Conservation (phyloP, 306 rosid species). For the Lathyrus aphaca region DNA sequence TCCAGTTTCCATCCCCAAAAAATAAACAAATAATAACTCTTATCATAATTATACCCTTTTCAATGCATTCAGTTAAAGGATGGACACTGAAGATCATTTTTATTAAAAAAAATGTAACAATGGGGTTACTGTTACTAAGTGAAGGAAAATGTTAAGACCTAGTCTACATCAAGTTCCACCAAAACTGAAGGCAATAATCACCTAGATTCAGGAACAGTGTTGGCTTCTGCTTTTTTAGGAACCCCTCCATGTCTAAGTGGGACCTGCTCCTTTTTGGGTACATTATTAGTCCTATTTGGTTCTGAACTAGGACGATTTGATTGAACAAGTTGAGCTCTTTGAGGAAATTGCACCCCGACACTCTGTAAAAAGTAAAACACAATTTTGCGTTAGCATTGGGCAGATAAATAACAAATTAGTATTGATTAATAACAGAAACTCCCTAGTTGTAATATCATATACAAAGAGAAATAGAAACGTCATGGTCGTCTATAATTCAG, state of each 20-base stretch:
- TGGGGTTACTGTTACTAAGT: background rate
- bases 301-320: constrained; percentile 55
- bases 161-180: constrained; percentile 7
- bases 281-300: constrained; percentile 43
- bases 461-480: constrained; percentile 22
- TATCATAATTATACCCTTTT: background rate
- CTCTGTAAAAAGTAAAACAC: constrained; percentile 57
- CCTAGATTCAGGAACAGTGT: constrained; percentile 78
- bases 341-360: constrained; percentile 89
- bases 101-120: background rate
- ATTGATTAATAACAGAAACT: constrained; percentile 5
- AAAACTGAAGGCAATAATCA: constrained; percentile 44
- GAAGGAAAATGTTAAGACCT: constrained; percentile 23
- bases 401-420: constrained; percentile 11
- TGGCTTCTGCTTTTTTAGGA: constrained; percentile 57
- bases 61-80: background rate
- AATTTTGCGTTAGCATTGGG: constrained; percentile 5
- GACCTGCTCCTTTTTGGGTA: constrained; percentile 56
- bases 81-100: constrained; percentile 6
- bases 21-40: background rate
- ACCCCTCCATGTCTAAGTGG: constrained; percentile 50
- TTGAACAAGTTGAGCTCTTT: constrained; percentile 62
- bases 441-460: constrained; percentile 16
- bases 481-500: constrained; percentile 6
- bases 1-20: background rate